phyloP scores from a whole-genome alignment of 805 yeast genomes.

The Candida quercuum region DNA sequence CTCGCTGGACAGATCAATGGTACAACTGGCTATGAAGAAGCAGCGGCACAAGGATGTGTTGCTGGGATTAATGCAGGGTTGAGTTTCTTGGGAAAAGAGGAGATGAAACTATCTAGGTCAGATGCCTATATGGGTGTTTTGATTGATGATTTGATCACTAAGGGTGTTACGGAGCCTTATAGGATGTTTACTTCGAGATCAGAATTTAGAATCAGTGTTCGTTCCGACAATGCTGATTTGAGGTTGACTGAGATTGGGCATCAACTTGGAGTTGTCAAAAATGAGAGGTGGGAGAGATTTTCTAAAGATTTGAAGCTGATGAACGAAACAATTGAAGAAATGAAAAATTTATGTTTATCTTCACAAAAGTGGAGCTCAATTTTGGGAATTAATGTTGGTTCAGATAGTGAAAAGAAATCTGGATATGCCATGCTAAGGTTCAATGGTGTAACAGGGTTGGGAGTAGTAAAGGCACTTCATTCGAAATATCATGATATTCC shows the following conservation, averaged over 20 bases:
- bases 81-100: constrained; percentile 31
- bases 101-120: constrained; percentile 58
- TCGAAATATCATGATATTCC: constrained; percentile 27
- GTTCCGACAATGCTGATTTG: constrained; percentile 92
- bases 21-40: constrained; percentile 98
- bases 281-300: constrained; percentile 49
- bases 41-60: constrained; percentile 92
- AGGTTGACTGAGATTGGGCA: constrained; percentile 72
- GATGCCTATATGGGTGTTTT: constrained; percentile 92
- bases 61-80: constrained; percentile 97
- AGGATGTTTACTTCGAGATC: constrained; percentile 97
- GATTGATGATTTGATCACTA: constrained; percentile 89
- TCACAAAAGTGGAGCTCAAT: constrained; percentile 59
- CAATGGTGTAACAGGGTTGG: constrained; percentile 29
- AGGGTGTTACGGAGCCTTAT: constrained; percentile 96
- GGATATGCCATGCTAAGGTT: constrained; percentile 73
- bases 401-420: constrained; percentile 45
- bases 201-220: constrained; percentile 82
- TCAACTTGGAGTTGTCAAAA: constrained; percentile 59
- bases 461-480: constrained; percentile 12
- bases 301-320: constrained; percentile 38
- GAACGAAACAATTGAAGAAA: constrained; percentile 36
- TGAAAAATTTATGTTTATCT: constrained; percentile 42
- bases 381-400: constrained; percentile 44
- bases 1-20: constrained; percentile 98